Percentiles rank a stretch among this genome's conserved stretches.
These are phyloP conservation scores for Adansonia grandidieri DNA, from an alignment of 441 rosid species.

Conservation along the genomic window DNA sequence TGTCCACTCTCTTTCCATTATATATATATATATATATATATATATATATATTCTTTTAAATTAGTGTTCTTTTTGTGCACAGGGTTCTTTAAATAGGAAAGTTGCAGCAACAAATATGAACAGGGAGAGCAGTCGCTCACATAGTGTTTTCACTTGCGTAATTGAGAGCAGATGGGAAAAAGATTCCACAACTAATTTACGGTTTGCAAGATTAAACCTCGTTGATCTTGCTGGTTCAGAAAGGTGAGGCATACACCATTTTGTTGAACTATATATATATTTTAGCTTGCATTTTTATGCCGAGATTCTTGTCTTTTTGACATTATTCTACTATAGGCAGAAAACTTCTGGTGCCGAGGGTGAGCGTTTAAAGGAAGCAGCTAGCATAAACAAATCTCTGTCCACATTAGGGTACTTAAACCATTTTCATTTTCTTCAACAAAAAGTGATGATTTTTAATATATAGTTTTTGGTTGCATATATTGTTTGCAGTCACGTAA, in stretches of 20 bases:
- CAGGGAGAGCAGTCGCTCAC: slow-evolving; percentile 97
- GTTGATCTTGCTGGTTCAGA: slow-evolving; percentile 99
- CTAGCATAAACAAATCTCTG: slow-evolving; percentile 88
- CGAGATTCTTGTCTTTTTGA: slow-evolving; percentile 11
- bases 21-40: slow-evolving; percentile 7
- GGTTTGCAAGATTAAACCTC: slow-evolving; percentile 95
- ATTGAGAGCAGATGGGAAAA: slow-evolving; percentile 99
- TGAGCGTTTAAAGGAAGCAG: slow-evolving; percentile 97
- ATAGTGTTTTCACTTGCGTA: slow-evolving; percentile 94
- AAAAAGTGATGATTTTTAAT: slow-evolving; percentile 5
- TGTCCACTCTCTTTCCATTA: not conserved
- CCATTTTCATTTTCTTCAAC: slow-evolving; percentile 18
- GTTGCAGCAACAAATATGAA: slow-evolving; percentile 99
- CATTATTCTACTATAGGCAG: slow-evolving; percentile 59
- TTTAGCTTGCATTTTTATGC: slow-evolving; percentile 22
- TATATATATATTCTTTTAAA: slow-evolving; percentile 13
- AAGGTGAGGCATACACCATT: slow-evolving; percentile 51
- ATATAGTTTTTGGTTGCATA: not conserved
- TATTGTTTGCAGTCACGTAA: slow-evolving; percentile 79
- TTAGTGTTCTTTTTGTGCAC: slow-evolving; percentile 25
- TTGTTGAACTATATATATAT: slow-evolving; percentile 19
- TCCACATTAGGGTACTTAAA: slow-evolving; percentile 85
- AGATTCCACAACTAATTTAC: slow-evolving; percentile 79
- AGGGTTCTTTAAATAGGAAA: slow-evolving; percentile 95
- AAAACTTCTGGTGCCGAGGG: slow-evolving; percentile 99